Evolutionary conservation across 352 stramenopile genomes (phyloP), one percentile per base, ranked within the genome.

Genomic region (Phytophthora melonis): DNA sequence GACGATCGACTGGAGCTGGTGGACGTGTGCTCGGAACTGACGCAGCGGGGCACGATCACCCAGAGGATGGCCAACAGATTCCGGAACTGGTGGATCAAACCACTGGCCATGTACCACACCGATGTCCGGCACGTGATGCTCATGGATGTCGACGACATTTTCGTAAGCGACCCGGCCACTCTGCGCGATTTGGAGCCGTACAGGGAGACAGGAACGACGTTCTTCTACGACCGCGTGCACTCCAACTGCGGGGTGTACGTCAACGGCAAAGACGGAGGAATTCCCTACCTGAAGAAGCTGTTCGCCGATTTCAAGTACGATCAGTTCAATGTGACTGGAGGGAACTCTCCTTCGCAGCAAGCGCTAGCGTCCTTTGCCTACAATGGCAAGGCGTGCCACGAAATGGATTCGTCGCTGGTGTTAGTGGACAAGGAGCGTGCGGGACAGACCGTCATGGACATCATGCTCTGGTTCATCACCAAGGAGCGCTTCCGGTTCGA

Each of bases 371-470:
- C 75, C 13, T 80, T 77, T 61, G 81, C 75, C 4, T 91, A 78
- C 36, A 57, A 59, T 7, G 72, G 47, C 14, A 68, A 78, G 58
- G 77, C 79, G 34, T 83, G 72, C 55, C 84, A 89, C 58, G 81
- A 89, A 47, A 73, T 80, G 71, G 75, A 89, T 64, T 87, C 82
- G 74, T 90, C 82, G 16, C 75, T 90, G 49, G 70, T 90, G 21
- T 43, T 81, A 23, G 63, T 88, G 23, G 56, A 81, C 39, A 81
- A 81, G 53, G 32, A 57, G 11, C 54, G 71, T 18, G 45, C 57
- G 2, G 71, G 71, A 6, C 74, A 78, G 30, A 30, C 34, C 7
- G 71, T 67, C 21, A 60, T 70, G 45, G 60, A 78, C 16, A 53
- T 78, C 7, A 47, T 78, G 10, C 66, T 67, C 27, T 71, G 52